A percentile compares a stretch with the other conserved stretches of the same genome.
Conservation (phyloP, 2,329 filamentous ascomycete genomes). For the Diplodia scrobiculata region DNA sequence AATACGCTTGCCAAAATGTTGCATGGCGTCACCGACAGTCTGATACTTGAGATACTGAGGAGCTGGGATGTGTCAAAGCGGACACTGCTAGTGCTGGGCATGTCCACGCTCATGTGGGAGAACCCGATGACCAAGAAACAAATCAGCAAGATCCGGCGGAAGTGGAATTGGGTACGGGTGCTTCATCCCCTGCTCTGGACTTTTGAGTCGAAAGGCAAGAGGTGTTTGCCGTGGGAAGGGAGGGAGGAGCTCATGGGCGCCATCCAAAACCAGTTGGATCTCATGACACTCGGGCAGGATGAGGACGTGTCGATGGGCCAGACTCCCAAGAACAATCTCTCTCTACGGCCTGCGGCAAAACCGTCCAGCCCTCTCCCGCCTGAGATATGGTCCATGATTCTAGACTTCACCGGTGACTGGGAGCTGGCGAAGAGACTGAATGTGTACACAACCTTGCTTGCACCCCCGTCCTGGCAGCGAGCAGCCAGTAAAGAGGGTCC, state of each 20-base stretch:
- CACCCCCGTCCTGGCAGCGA: slow-evolving; percentile 71
- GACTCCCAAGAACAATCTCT: slow-evolving; percentile 35
- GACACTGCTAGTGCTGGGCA: slow-evolving; percentile 80
- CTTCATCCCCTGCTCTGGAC: slow-evolving; percentile 79
- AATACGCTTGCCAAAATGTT: slow-evolving; percentile 87
- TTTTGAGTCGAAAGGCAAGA: slow-evolving; percentile 60
- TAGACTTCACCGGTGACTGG: slow-evolving; percentile 86
- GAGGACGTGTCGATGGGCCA: slow-evolving; percentile 55
- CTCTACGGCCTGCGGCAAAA: background rate
- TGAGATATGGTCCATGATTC: slow-evolving; percentile 86
- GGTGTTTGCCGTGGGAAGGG: slow-evolving; percentile 59
- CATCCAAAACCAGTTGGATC: slow-evolving; percentile 74
- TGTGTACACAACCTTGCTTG: slow-evolving; percentile 74
- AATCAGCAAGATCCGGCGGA: slow-evolving; percentile 76
- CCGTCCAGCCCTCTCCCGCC: slow-evolving; percentile 62
- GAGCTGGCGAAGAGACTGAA: slow-evolving; percentile 80
- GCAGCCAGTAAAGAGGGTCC: slow-evolving; percentile 66
- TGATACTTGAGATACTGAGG: slow-evolving; percentile 77
- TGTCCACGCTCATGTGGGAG: slow-evolving; percentile 88
- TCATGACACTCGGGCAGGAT: slow-evolving; percentile 72
- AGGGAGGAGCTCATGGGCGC: slow-evolving; percentile 68
- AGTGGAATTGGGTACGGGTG: slow-evolving; percentile 85
- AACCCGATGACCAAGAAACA: slow-evolving; percentile 88
- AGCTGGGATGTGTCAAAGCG: slow-evolving; percentile 87
- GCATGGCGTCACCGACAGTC: slow-evolving; percentile 76